Base-by-base conservation (phyloP, 257 asterid species). In the Euphrasia confusa region DNA sequence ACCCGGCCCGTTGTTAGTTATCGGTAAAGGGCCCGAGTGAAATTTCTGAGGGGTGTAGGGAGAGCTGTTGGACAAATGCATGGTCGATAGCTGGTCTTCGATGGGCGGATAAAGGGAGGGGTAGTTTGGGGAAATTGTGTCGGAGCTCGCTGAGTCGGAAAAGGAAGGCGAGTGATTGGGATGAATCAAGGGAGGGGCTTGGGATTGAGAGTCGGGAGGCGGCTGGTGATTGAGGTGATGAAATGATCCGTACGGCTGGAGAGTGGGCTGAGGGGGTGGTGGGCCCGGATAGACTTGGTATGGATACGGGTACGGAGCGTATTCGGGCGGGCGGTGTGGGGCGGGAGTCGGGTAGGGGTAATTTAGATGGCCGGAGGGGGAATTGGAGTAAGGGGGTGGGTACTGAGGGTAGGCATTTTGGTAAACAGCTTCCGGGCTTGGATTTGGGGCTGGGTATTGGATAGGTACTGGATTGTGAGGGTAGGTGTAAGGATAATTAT, bases 71-170 rank as follows among this genome's bases (percentile, higher is more conserved):
- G 88, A 71, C 79, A 92, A 72, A 59, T 55, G 82, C 78, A 87
- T 61, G 63, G 74, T 74, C 15, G 76, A 82, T 70, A 89, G 40
- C 1, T 75, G 89, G 64, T 83, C 81, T 15, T 89, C 88, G 27
- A 89, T 81, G 54, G 88, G 87, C 1, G 97, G 97, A 61, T 89
- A 86, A 58, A 80, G 42, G 0, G 87, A 39, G 30, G 95, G 87
- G 52, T 74, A 74, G 58, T 68, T 64, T 5, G 70, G 77, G 40
- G 70, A 56, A 62, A 60, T 58, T 52, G 67, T 80, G 35, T 74
- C 79, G 61, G 77, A 66, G 66, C 67, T 68, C 0, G 57, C 14
- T 30, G 84, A 61, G 64, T 76, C 71, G 42, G 78, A 69, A 44
- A 39, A 12, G 32, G 84, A 70, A 7, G 80, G 76, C 44, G 72